Evolutionary conservation across 805 yeast species (phyloP), one percentile per base, ranked within the genome.

Genomic region (Candida sakaeoensis): DNA sequence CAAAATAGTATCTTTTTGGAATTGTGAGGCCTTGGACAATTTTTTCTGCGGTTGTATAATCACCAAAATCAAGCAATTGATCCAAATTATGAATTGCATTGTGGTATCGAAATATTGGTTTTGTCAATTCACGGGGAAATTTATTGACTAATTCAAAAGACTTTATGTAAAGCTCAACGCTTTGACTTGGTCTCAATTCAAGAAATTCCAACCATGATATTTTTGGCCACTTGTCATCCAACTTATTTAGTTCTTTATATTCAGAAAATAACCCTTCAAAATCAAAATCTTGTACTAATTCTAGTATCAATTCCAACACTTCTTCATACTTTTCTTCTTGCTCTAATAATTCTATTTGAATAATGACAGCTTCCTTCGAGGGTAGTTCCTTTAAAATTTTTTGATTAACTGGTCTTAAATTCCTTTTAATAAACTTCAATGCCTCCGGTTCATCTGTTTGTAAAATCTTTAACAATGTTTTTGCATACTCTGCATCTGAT

Each of bases 151-250:
- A 45, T 45, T 68, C 73, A 39, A 45, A 62, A 1, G 61, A 44
- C 39, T 68, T 67, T 19, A 65, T 42, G 36, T 67, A 68, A 6
- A 55, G 35, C 8, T 43, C 50, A 5, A 57, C 37, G 14, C 49
- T 54, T 24, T 14, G 9, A 25, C 25, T 19, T 10, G 27, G 27
- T 17, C 27, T 22, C 6, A 34, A 17, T 16, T 15, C n/a, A 13
- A 68, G 39, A 40, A 55, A 68, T 27, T 64, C 70, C 8, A 59
- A 44, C 73, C 72, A 68, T 19, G 63, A 49, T 7, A 60, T 46
- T 32, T 65, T 64, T 14, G 70, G 70, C 70, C 70, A 65, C 12
- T 42, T 40, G 1, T 57, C 48, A 1, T 43, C 36, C 26, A 66
- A 50, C 8, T 52, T 41, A 39, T 60, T 62, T 26, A 65, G 68